phyloP scores from a whole-genome alignment of 345 rosid species.

The Sapria himalayana region DNA sequence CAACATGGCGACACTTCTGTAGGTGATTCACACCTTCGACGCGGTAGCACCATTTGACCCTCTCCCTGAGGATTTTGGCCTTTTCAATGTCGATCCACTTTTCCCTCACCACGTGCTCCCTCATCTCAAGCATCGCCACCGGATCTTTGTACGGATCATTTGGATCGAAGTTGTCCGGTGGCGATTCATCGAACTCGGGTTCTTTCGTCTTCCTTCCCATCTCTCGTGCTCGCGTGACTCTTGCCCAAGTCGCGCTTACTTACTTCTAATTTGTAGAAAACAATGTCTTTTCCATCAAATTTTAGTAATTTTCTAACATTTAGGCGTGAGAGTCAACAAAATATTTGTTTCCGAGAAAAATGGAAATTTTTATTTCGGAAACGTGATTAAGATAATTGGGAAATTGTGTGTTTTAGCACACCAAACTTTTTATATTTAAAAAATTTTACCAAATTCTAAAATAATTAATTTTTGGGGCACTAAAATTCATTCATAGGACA shows the following conservation, averaged over 20 bases:
- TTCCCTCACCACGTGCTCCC: constrained; percentile 87
- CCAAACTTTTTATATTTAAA: too few relatives aligned
- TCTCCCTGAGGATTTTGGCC: constrained; percentile 88
- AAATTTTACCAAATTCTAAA: too few relatives aligned
- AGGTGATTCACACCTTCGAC: constrained; percentile 91
- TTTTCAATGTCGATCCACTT: constrained; percentile 98
- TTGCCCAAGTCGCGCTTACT: background rate
- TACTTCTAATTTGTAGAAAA: too few relatives aligned
- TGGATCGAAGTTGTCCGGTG: constrained; percentile 94
- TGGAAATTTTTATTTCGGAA: too few relatives aligned
- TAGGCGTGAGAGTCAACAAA: too few relatives aligned
- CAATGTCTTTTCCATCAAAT: too few relatives aligned
- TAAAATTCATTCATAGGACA: too few relatives aligned
- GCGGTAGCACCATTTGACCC: constrained; percentile 87
- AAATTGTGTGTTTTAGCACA: too few relatives aligned
- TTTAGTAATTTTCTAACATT: too few relatives aligned
- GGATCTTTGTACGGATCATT: constrained; percentile 80
- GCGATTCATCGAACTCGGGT: constrained; percentile 78
- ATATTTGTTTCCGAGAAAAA: too few relatives aligned
- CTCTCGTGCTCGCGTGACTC: constrained; percentile 1
- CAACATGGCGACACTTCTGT: constrained; percentile 94
- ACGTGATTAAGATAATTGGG: too few relatives aligned
- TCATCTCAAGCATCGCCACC: constrained; percentile 95
- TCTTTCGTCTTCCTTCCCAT: constrained; percentile 94
- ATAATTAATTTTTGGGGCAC: too few relatives aligned